Evolutionary conservation across 148 eudicot genomes (phyloP), one percentile per base, ranked within the genome.

Genomic region (Persicaria maculosa): DNA sequence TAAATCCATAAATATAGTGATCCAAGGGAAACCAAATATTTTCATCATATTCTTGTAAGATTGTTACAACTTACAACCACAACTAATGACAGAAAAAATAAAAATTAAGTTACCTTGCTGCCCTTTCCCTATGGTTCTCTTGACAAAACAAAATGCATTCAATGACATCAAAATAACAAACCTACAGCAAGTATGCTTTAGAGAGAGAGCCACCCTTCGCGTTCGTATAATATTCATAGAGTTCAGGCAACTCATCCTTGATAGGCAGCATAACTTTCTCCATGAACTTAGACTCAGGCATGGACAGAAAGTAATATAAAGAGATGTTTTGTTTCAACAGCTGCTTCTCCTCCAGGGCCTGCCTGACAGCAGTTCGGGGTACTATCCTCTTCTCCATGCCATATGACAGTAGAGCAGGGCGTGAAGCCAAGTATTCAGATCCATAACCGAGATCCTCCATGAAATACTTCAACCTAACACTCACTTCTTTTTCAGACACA

Each of bases 381-480:
- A 50, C 6, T 2, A 52, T 36, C 75, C 59, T 72, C 46, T 47
- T 72, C 75, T 72, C 75, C 75, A 50, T 2, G 59, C 59, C 52
- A 11, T 2, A 22, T 31, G 19, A 3, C n/a, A 25, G 44, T 10
- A 72, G 0, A 40, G 0, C 0, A 31, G 75, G 62, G n/a, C 12
- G 7, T 14, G 4, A 5, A 1, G 62, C 61, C 62, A 72, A 12
- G 45, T 19, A 72, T 9, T 5, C 75, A 12, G 75, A 36, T 31
- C 15, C 59, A 36, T 3, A 40, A 52, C 45, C 58, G 16, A 53
- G 46, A n/a, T 72, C 75, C 8, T 72, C 59, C 75, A 52, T 50
- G 47, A 52, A 72, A 72, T 52, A 72, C n/a, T 52, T 72, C 75
- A 72, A 53, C 36, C 20, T 72, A 22, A 4, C 6, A 47, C 45